Conservation (phyloP, 192 early-diverging fungal genomes). For the Rhizophagus sp. region DNA sequence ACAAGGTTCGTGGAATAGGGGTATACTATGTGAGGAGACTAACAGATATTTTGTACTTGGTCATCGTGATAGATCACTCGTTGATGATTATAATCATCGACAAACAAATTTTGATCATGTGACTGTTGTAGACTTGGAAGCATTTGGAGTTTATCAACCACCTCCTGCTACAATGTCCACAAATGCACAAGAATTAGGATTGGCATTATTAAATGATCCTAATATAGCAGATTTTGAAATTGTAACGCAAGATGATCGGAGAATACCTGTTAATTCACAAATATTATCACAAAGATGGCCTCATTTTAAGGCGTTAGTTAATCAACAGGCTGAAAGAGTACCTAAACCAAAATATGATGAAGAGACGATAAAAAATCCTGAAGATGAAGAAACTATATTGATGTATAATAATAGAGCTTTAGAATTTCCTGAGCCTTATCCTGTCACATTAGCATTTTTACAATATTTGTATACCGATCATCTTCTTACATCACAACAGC, state of each 20-base stretch:
- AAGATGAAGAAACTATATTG: constrained; percentile 35
- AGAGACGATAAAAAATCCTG: constrained; percentile 23
- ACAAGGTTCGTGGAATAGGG: constrained; percentile 79
- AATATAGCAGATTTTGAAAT: constrained; percentile 61
- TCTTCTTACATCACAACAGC: constrained; percentile 62
- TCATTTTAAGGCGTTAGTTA: constrained; percentile 50
- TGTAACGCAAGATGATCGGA: constrained; percentile 51
- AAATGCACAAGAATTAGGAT: constrained; percentile 60
- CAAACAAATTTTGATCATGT: constrained; percentile 80
- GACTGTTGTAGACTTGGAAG: constrained; percentile 69
- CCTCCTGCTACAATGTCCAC: constrained; percentile 58
- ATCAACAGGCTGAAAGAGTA: constrained; percentile 38
- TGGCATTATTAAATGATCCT: constrained; percentile 56
- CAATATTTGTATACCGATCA: constrained; percentile 71
- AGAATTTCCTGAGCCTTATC: constrained; percentile 48
- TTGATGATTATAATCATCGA: constrained; percentile 77
- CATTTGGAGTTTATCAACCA: constrained; percentile 65
- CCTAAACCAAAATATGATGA: constrained; percentile 28
- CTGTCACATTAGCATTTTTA: constrained; percentile 59
- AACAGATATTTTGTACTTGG: constrained; percentile 77
- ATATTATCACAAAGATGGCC: constrained; percentile 58
- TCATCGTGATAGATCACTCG: constrained; percentile 61
- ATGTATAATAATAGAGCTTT: constrained; percentile 47
- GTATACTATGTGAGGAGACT: constrained; percentile 59
- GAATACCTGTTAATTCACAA: constrained; percentile 58